Evolutionary conservation across 768 basidiomycete species (phyloP).

Genomic region (Lactarius trivialis): DNA sequence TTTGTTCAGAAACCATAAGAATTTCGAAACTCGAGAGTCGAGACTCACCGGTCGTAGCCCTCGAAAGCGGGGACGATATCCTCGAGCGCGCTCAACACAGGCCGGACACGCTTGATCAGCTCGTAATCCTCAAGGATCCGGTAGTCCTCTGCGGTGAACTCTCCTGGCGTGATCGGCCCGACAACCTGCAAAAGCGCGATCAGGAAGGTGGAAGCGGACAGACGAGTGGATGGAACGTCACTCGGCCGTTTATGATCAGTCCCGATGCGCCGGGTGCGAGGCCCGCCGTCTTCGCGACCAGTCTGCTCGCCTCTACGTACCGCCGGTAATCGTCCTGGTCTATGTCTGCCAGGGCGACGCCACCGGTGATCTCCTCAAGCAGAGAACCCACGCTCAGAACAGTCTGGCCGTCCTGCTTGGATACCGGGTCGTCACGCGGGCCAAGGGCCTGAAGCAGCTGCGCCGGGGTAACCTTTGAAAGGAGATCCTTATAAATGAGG

Average conservation of each 20-base stretch:
- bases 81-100: constrained; percentile 60
- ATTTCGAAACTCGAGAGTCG: background rate
- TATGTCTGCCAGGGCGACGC: constrained; percentile 32
- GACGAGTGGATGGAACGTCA: constrained; percentile 34
- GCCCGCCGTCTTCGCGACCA: constrained; percentile 50
- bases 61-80: constrained; percentile 37
- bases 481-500: constrained; percentile 37
- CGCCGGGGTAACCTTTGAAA: constrained; percentile 36
- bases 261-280: constrained; percentile 55
- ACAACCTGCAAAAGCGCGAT: constrained; percentile 51
- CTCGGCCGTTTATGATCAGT: constrained; percentile 78
- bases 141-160: constrained; percentile 70
- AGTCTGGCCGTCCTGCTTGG: constrained; percentile 33
- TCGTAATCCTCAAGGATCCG: constrained; percentile 68
- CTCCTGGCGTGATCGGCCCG: constrained; percentile 55
- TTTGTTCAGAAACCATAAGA: background rate
- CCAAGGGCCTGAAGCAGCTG: constrained; percentile 39
- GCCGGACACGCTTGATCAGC: constrained; percentile 56
- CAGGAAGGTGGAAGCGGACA: background rate
- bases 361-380: constrained; percentile 32
- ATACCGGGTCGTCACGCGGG: constrained; percentile 16
- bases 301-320: constrained; percentile 41
- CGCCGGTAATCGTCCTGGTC: constrained; percentile 32
- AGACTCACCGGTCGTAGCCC: constrained; percentile 4
- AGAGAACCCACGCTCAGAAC: constrained; percentile 32